Evolutionary conservation across 2,329 filamentous ascomycete genomes (phyloP).

Genomic region (Fusarium sp.): DNA sequence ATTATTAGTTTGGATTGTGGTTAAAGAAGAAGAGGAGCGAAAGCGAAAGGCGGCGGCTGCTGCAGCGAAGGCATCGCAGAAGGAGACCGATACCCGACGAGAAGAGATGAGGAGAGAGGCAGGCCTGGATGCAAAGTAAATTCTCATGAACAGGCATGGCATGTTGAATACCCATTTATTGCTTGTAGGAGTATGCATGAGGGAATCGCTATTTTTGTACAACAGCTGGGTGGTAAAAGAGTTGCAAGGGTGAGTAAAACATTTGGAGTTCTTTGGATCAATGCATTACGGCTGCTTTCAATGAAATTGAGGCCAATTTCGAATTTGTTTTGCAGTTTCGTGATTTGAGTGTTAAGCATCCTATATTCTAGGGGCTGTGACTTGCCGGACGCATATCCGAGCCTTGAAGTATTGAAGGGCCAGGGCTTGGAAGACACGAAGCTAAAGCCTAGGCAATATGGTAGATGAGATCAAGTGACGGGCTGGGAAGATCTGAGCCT

Average conservation of each 20-base stretch:
- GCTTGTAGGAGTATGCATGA: constrained; percentile 42
- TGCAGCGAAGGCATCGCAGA: constrained; percentile 52
- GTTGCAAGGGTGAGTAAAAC: constrained; percentile 12
- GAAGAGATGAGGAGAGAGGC: constrained; percentile 63
- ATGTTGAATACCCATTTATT: constrained; percentile 11
- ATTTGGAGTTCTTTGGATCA: constrained; percentile 32
- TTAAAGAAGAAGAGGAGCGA: constrained; percentile 60
- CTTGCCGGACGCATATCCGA: not conserved
- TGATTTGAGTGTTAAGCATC: not conserved
- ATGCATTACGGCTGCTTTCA: constrained; percentile 19
- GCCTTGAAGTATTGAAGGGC: not conserved
- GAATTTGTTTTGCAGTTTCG: not conserved
- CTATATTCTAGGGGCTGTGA: not conserved
- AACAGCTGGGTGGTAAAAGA: constrained; percentile 24
- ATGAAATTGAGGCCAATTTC: not conserved
- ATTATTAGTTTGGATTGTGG: constrained; percentile 61
- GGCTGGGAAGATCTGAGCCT: too few relatives aligned
- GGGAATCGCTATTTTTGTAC: constrained; percentile 32
- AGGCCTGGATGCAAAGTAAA: constrained; percentile 55
- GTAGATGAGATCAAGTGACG: too few relatives aligned
- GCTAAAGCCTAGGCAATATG: too few relatives aligned
- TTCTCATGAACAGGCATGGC: not conserved
- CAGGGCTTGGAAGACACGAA: too few relatives aligned
- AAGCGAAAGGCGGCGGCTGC: constrained; percentile 53
- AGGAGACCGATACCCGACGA: constrained; percentile 57